Evolutionary conservation across 345 rosid species (phyloP).

Genomic region (Citrus cavaleriei): DNA sequence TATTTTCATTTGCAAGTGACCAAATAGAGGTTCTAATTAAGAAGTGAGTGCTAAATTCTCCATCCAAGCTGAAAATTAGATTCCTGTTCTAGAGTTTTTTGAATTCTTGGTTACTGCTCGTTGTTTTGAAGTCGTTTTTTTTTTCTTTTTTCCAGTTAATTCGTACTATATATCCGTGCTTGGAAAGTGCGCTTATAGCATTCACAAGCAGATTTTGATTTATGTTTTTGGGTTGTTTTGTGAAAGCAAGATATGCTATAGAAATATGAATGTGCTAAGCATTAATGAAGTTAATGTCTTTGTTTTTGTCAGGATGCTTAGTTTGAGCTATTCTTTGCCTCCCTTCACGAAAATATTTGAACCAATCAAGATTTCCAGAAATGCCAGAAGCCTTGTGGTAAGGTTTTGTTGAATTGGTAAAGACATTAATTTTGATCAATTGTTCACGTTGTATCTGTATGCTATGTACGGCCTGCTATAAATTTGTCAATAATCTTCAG

Average conservation of each 20-base stretch:
- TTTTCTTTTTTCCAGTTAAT: neutral
- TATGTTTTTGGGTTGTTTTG: neutral
- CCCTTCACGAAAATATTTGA: slow-evolving; percentile 37
- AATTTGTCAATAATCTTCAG: slow-evolving; percentile 31
- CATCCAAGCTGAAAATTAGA: neutral
- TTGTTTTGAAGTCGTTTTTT: neutral
- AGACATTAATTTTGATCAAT: neutral
- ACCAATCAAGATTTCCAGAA: slow-evolving; percentile 24
- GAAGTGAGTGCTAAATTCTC: neutral
- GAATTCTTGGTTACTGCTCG: neutral
- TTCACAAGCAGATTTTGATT: neutral
- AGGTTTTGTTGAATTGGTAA: slow-evolving; percentile 13
- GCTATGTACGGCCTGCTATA: neutral
- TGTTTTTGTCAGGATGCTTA: slow-evolving; percentile 46
- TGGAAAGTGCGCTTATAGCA: neutral
- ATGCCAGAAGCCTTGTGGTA: slow-evolving; percentile 48
- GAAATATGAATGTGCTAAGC: neutral
- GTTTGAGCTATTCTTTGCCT: slow-evolving; percentile 52
- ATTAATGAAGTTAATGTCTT: neutral
- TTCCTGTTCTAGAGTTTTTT: neutral
- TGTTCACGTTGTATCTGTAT: neutral
- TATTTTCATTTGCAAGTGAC: neutral
- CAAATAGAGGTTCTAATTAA: neutral
- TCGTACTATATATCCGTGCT: neutral
- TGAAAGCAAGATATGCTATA: neutral